Evolutionary conservation across 305 asterid species (phyloP).

Genomic region (Plantago coronopus): DNA sequence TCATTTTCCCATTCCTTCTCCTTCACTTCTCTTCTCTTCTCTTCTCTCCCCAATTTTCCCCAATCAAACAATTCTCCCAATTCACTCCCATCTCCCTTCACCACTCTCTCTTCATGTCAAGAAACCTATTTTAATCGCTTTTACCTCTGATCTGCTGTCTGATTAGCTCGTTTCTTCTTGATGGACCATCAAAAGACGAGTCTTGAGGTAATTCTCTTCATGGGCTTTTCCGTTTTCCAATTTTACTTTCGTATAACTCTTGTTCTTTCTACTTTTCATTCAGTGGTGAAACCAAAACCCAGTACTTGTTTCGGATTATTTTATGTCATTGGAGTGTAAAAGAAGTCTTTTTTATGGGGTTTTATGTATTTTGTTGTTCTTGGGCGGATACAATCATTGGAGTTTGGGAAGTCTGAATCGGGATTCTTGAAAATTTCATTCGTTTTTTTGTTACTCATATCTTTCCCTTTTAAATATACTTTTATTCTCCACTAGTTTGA

Average conservation of each 20-base stretch:
- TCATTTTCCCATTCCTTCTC: constrained; percentile 25
- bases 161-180: constrained; percentile 11
- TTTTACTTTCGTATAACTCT: neutral
- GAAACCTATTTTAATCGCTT: constrained; percentile 16
- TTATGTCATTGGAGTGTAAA: neutral
- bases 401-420: neutral
- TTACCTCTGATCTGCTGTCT: constrained; percentile 29
- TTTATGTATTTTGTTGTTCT: constrained; percentile 2
- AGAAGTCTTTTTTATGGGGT: neutral
- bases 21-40: constrained; percentile 17
- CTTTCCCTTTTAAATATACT: too few relatives aligned
- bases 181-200: constrained; percentile 15
- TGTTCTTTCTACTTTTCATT: constrained; percentile 11
- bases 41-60: constrained; percentile 4
- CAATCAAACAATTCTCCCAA: neutral
- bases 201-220: constrained; percentile 20
- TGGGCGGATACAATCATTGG: constrained; percentile 5
- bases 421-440: neutral
- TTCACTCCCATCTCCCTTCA: too few relatives aligned
- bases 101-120: constrained; percentile 2
- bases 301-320: neutral
- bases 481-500: neutral
- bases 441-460: neutral
- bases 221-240: constrained; percentile 12
- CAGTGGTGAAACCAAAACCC: neutral